Conservation (phyloP, 2,329 filamentous ascomycete species). For the Dothideomycetidae sp. region DNA sequence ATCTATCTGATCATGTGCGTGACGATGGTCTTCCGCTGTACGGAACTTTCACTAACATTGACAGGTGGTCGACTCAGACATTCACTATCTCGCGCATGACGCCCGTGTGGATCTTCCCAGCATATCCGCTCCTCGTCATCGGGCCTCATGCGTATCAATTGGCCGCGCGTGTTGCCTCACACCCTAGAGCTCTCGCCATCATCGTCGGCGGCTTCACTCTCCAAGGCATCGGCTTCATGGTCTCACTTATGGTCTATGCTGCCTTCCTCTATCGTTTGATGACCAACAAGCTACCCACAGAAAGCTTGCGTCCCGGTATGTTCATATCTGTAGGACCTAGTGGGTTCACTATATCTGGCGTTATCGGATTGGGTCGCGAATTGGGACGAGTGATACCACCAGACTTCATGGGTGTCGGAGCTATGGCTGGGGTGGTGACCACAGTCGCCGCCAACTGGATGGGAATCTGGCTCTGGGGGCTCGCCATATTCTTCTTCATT, state of each 20-base stretch:
- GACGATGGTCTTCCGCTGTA: conserved; percentile 24
- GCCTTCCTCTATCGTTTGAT: conserved; percentile 77
- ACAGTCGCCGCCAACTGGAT: conserved; percentile 46
- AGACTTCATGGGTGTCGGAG: conserved; percentile 42
- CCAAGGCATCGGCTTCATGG: conserved; percentile 50
- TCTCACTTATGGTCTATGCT: conserved; percentile 65
- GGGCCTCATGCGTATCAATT: conserved; percentile 56
- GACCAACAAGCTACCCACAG: conserved; percentile 71
- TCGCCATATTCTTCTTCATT: conserved; percentile 76
- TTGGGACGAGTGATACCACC: conserved; percentile 34
- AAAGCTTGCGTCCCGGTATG: conserved; percentile 65
- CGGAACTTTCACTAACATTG: conserved; percentile 11
- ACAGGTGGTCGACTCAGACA: conserved; percentile 48
- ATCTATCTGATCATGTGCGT: conserved; percentile 61
- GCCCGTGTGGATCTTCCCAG: conserved; percentile 76
- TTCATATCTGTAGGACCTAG: conserved; percentile 71
- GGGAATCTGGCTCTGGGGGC: conserved; percentile 66
- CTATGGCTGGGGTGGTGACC: conserved; percentile 40
- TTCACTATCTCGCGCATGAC: conserved; percentile 74
- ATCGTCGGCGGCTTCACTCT: conserved; percentile 46
- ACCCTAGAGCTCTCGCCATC: conserved; percentile 34
- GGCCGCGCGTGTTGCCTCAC: conserved; percentile 31
- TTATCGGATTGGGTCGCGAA: conserved; percentile 43
- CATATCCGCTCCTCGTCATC: conserved; percentile 64
- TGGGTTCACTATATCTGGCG: conserved; percentile 50